Evolutionary conservation across 148 eudicot genomes (phyloP), one percentile per base, ranked within the genome.

Genomic region (Camellia sinensis): DNA sequence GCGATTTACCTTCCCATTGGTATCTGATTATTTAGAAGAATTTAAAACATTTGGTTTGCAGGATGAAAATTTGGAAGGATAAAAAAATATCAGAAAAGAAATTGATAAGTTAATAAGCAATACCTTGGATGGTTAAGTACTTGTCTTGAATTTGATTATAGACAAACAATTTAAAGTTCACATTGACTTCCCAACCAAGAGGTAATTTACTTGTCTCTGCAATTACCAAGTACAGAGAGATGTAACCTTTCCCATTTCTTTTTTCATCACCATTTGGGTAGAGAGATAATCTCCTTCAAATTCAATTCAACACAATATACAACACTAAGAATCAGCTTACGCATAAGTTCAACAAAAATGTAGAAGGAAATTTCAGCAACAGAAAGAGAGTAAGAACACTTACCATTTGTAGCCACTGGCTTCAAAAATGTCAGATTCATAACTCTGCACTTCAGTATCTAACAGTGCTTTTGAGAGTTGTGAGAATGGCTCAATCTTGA

Each of bases 151-250:
- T n/a, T n/a, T n/a, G n/a, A n/a, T n/a, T n/a, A n/a, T n/a, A n/a
- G n/a, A n/a, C n/a, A n/a, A n/a, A n/a, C n/a, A n/a, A n/a, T n/a
- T n/a, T n/a, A n/a, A 67, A 67, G 48, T 67, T 40, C 46, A 67
- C 71, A 67, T 67, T 10, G 5, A 43, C 71, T n/a, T 67, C 71
- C 71, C 71, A 67, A 41, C 71, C 71, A 40, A 13, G 71, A 67
- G 71, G 71, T 40, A 67, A 41, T 1, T 3, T 41, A 14, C 41
- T 7, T 67, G 48, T 67, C 3, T 67, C 71, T 15, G 48, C 48
- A 10, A 67, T 67, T 12, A 67, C 71, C 48, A 67, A 41, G 48
- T 67, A 67, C 17, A 67, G 48, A 10, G 71, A 67, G 22, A 67
- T 67, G 48, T 67, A 48, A 9, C 71, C 71, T 40, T 41, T 6